Evolutionary conservation across 2,329 filamentous ascomycete genomes (phyloP).

Genomic region (Cladosporium sp.): DNA sequence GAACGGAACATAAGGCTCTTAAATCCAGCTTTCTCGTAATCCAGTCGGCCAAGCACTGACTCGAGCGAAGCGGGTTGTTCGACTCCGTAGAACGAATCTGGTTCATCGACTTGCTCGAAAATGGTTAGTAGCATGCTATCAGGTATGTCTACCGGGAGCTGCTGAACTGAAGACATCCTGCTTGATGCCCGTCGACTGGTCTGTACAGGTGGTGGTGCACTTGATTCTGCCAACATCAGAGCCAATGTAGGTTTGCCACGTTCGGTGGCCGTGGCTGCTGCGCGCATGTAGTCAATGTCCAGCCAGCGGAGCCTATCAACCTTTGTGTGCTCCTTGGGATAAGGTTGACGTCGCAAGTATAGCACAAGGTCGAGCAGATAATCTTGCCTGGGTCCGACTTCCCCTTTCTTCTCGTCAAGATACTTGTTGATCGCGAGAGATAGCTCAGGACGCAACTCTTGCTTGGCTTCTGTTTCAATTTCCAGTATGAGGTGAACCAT

Average conservation of each 20-base stretch:
- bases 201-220: constrained; percentile 40
- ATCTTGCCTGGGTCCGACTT: constrained; percentile 63
- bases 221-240: constrained; percentile 71
- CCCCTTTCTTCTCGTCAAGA: constrained; percentile 53
- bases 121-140: constrained; percentile 74
- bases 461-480: constrained; percentile 63
- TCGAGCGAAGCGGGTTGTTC: constrained; percentile 73
- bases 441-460: constrained; percentile 59
- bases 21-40: constrained; percentile 83
- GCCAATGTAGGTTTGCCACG: constrained; percentile 89
- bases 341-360: constrained; percentile 80
- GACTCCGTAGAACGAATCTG: constrained; percentile 92
- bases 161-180: constrained; percentile 26
- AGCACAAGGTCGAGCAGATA: constrained; percentile 77
- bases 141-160: constrained; percentile 48
- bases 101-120: constrained; percentile 91
- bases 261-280: constrained; percentile 68
- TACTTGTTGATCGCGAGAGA: constrained; percentile 67
- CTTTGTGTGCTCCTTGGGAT: constrained; percentile 74
- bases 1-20: constrained; percentile 89
- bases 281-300: constrained; percentile 72
- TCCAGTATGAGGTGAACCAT: constrained; percentile 79
- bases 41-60: constrained; percentile 76
- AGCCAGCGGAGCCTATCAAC: constrained; percentile 82
- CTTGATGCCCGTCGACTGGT: constrained; percentile 27